Conservation (phyloP, 768 basidiomycete genomes). For the Tylopilus rubrobrunneus region DNA sequence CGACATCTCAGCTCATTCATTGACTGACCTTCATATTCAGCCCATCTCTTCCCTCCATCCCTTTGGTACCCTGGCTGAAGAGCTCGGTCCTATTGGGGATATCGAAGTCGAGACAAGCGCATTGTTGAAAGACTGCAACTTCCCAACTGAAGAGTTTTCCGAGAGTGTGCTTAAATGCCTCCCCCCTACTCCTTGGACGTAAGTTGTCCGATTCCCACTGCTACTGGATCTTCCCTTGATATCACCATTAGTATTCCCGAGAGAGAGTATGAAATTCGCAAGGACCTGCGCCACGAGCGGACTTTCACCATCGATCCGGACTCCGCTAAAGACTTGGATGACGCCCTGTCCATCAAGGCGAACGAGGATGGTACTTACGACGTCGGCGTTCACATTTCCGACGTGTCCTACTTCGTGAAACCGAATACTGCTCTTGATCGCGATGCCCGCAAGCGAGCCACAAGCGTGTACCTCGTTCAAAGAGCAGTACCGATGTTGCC, state of each 20-base stretch:
- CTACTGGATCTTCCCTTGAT: conserved; percentile 8
- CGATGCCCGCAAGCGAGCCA: conserved; percentile 95
- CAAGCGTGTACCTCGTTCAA: conserved; percentile 95
- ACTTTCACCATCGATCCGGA: conserved; percentile 94
- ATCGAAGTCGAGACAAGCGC: conserved; percentile 98
- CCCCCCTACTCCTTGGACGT: conserved; percentile 94
- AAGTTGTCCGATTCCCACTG: conserved; percentile 26
- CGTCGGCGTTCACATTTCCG: conserved; percentile 93
- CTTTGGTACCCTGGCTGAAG: conserved; percentile 96
- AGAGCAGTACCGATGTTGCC: conserved; percentile 97
- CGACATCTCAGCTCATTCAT: conserved; percentile 4
- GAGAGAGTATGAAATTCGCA: conserved; percentile 80
- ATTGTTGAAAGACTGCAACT: conserved; percentile 96
- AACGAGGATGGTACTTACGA: conserved; percentile 93
- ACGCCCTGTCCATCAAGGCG: conserved; percentile 83
- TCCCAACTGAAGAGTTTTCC: conserved; percentile 95
- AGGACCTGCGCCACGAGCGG: conserved; percentile 80
- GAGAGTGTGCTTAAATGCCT: conserved; percentile 94
- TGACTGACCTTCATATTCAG: conserved; percentile 36
- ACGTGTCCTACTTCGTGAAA: conserved; percentile 94
- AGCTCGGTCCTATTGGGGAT: conserved; percentile 97
- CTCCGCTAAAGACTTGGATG: conserved; percentile 88
- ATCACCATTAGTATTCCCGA: conserved; percentile 67
- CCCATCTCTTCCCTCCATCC: conserved; percentile 97
- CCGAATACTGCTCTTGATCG: conserved; percentile 97